Base-by-base conservation (phyloP, 495 filamentous ascomycete species). In the Astrothelium macrocarpum region DNA sequence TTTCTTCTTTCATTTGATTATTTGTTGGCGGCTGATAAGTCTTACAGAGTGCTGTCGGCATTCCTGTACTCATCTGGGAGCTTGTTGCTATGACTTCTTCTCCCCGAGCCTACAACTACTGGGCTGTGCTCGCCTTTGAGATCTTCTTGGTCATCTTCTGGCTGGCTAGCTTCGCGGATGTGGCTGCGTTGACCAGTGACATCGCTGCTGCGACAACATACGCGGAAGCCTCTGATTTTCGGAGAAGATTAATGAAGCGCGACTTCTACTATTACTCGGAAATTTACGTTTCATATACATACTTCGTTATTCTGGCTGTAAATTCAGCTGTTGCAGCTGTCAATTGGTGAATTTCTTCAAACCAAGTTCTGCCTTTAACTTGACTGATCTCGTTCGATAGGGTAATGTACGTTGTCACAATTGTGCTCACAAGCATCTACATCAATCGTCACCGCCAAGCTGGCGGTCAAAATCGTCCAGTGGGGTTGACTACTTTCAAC, bases 121-220 rank as follows among this genome's bases (percentile, higher is more conserved):
- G 49, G 49, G 49, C 49, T 10, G 49, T 56, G 9, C 49, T 56
- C 20, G 49, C 49, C n/a, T 56, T 56, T 29, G 49, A 56, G 7
- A 56, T 56, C 20, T 56, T 56, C 49, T 25, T 56, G 0, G 49
- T 56, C 49, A 56, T 56, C 25, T 56, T 56, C 49, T 56, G 49
- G 49, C 49, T 56, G 12, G 9, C 16, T 20, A 56, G 49, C 49
- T 56, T 26, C 9, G 23, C 49, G 9, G 4, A 9, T 26, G 49
- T 56, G 5, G 49, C 49, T 56, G 49, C 49, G 2, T 29, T 56
- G 25, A 29, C 49, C 16, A 25, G 20, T 26, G 49, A 4, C 25
- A 56, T 56, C 29, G 49, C 49, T 16, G 49, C 3, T 16, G 49
- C 49, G 7, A 56, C 49, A 16, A 56, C 45, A 14, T 49, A 49